Evolutionary conservation across 148 eudicot genomes (phyloP).

Genomic region (Polygonum maritimum): DNA sequence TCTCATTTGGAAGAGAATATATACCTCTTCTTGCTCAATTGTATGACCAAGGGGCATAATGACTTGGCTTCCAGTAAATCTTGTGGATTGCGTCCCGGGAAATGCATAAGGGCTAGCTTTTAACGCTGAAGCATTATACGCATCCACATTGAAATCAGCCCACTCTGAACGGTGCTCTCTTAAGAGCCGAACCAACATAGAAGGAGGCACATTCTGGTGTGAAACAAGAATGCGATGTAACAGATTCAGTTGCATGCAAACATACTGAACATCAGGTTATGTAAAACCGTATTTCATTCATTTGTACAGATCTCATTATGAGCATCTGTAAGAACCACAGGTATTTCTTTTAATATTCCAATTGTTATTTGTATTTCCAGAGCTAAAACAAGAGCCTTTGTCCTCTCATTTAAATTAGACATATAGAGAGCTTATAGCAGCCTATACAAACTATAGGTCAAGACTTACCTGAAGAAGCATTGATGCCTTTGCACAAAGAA

Average conservation of each 20-base stretch:
- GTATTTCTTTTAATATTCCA: no score
- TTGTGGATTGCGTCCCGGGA: conserved; percentile 63
- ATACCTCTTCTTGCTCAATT: conserved; percentile 91
- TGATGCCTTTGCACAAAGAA: conserved; percentile 94
- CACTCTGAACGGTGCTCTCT: conserved; percentile 99
- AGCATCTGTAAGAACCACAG: no score
- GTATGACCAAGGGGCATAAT: conserved; percentile 96
- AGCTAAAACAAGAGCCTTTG: no score
- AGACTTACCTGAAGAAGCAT: conserved; percentile 79
- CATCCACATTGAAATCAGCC: conserved; percentile 92
- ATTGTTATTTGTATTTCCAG: no score
- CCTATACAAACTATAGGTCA: background rate
- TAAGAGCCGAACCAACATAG: conserved; percentile 71
- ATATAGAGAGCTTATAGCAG: no score
- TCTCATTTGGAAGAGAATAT: no score
- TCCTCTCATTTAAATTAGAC: no score
- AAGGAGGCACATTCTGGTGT: conserved; percentile 79
- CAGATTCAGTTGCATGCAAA: no score
- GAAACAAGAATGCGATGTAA: background rate
- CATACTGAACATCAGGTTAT: no score
- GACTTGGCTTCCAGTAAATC: conserved; percentile 84
- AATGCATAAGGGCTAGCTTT: conserved; percentile 53
- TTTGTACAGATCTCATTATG: no score
- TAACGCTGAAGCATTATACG: conserved; percentile 70
- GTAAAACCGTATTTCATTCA: no score